These are phyloP conservation scores for Gliomastix tumulicola DNA, from an alignment of 2,329 filamentous ascomycete genomes.

Conservation along the genomic window DNA sequence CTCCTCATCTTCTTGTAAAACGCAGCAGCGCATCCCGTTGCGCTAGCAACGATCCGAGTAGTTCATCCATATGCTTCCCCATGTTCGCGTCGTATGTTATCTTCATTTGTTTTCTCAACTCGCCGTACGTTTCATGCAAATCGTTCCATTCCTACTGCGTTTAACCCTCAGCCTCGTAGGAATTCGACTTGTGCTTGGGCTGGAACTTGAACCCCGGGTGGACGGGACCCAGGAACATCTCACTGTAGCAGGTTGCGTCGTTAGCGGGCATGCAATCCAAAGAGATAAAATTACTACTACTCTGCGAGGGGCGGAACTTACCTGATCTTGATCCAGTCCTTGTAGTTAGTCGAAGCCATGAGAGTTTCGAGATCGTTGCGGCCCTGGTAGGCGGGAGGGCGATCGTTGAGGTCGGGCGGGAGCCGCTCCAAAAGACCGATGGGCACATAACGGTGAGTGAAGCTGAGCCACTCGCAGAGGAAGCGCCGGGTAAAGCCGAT, in stretches of 20 bases:
- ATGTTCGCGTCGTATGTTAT: no score
- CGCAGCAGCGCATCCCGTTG: no score
- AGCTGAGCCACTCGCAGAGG: constrained; percentile 92
- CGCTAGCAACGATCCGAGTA: no score
- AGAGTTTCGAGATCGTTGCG: constrained; percentile 92
- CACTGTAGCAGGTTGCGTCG: constrained; percentile 57
- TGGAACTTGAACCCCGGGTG: constrained; percentile 89
- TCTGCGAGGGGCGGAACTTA: constrained; percentile 42
- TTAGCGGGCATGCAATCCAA: constrained; percentile 7
- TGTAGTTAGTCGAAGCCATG: constrained; percentile 82
- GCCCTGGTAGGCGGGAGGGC: constrained; percentile 76
- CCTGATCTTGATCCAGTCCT: constrained; percentile 99
- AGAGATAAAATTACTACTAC: background rate
- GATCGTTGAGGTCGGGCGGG: constrained; percentile 81
- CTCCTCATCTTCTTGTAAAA: no score
- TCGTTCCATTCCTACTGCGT: no score
- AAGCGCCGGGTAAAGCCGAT: constrained; percentile 88
- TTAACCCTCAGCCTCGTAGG: constrained; percentile 76
- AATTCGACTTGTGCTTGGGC: constrained; percentile 95
- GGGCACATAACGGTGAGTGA: constrained; percentile 85
- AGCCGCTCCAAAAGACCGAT: constrained; percentile 82
- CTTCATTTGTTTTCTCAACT: no score
- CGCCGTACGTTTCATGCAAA: no score
- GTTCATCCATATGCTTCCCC: no score
- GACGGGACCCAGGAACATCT: constrained; percentile 94